These are phyloP conservation scores for Lagenidium giganteum DNA, from an alignment of 352 stramenopile species.

Conservation along the genomic window DNA sequence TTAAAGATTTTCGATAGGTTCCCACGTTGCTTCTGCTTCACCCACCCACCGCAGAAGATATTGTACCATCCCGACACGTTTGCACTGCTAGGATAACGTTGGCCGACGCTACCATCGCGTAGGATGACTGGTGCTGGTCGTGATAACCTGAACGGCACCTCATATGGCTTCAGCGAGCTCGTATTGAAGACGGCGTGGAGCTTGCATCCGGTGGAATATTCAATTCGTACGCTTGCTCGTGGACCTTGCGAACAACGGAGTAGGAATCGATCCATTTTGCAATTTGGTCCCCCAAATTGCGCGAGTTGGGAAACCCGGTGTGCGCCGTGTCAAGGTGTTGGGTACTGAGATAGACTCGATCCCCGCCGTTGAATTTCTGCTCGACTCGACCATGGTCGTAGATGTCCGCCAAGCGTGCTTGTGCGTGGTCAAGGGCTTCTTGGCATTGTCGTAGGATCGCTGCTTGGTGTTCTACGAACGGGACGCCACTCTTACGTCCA, in stretches of 20 bases:
- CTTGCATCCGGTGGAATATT: constrained; percentile 15
- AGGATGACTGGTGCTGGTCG: too few species aligned
- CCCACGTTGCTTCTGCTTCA: too few species aligned
- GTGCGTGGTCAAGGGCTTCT: constrained; percentile 4
- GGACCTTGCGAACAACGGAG: constrained; percentile 5
- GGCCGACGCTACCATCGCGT: too few species aligned
- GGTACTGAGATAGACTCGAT: constrained; percentile 13
- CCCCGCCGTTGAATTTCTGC: constrained; percentile 7
- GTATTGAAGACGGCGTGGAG: too few species aligned
- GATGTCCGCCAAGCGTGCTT: constrained; percentile 10
- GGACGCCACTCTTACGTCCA: too few species aligned
- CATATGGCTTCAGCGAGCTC: too few species aligned
- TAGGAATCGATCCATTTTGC: constrained; percentile 13
- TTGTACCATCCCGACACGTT: too few species aligned
- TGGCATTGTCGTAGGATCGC: constrained; percentile 4
- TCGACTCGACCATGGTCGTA: constrained; percentile 8
- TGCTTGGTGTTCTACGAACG: constrained; percentile 3
- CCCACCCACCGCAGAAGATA: too few species aligned
- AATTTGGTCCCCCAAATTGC: constrained; percentile 11
- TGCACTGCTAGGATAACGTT: too few species aligned
- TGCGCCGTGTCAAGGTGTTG: constrained; percentile 6
- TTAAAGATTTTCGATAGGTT: too few species aligned
- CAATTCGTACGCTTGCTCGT: constrained; percentile 16
- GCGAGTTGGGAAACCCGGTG: constrained; percentile 9
- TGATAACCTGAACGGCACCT: too few species aligned